Evolutionary conservation across 148 eudicot genomes (phyloP).

Genomic region (Persicaria maculosa): DNA sequence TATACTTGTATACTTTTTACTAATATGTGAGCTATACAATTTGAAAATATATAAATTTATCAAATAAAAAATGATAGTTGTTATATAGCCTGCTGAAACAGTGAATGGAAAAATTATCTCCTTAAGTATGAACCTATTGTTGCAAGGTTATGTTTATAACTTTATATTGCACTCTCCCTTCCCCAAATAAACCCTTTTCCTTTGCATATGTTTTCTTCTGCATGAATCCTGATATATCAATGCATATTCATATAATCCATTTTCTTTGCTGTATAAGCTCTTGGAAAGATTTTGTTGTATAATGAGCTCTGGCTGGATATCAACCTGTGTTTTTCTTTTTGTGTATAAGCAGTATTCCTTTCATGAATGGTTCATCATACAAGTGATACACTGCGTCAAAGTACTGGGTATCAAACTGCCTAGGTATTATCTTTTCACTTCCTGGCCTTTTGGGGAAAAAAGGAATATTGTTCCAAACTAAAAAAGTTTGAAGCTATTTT

Average conservation of each 20-base stretch:
- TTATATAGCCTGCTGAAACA: no score
- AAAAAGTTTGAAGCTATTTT: no score
- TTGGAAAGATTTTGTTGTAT: background rate
- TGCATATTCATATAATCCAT: background rate
- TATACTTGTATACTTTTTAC: background rate
- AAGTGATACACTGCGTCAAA: background rate
- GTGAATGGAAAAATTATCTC: background rate
- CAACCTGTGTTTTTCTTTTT: background rate
- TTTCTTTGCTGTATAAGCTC: background rate
- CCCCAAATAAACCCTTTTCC: background rate
- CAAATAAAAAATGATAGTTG: no score
- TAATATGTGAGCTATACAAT: background rate
- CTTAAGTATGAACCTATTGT: background rate
- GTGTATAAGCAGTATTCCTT: background rate
- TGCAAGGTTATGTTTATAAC: background rate
- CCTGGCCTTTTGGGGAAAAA: no score
- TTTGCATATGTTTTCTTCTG: background rate
- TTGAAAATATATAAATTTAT: background rate
- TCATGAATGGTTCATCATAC: background rate
- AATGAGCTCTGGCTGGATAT: background rate
- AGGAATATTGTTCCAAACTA: no score
- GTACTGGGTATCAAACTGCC: background rate
- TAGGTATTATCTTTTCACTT: background rate
- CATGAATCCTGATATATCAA: background rate
- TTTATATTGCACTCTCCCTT: background rate